These are phyloP conservation scores for Penicillium sp. DNA, from an alignment of 2,329 filamentous ascomycete genomes.

Conservation along the genomic window DNA sequence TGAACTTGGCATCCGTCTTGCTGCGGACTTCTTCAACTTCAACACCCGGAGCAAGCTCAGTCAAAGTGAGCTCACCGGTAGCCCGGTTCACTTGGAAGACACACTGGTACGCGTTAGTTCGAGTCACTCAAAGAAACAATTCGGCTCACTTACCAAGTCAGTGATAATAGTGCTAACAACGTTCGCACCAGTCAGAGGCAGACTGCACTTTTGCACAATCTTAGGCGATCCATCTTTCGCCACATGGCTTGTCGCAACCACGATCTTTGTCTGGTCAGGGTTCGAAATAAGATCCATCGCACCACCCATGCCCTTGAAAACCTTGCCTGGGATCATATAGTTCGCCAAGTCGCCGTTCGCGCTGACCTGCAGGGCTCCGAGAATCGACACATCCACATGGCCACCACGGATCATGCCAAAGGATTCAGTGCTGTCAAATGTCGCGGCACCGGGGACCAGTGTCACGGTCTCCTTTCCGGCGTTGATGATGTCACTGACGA, in stretches of 20 bases:
- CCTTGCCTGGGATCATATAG: slow-evolving; percentile 87
- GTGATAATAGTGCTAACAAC: slow-evolving; percentile 74
- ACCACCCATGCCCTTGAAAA: slow-evolving; percentile 82
- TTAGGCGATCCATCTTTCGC: slow-evolving; percentile 69
- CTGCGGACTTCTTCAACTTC: slow-evolving; percentile 66
- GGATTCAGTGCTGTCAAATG: slow-evolving; percentile 77
- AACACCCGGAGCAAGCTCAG: slow-evolving; percentile 69
- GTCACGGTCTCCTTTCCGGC: slow-evolving; percentile 88
- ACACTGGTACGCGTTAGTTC: slow-evolving; percentile 53
- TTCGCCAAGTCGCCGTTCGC: slow-evolving; percentile 79
- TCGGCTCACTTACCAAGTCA: slow-evolving; percentile 60
- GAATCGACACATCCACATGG: slow-evolving; percentile 79
- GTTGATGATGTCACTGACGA: slow-evolving; percentile 69
- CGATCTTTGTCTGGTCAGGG: slow-evolving; percentile 70
- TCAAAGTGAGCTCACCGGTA: slow-evolving; percentile 51
- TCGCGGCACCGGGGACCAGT: slow-evolving; percentile 71
- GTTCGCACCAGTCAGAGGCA: slow-evolving; percentile 66
- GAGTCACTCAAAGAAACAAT: no score
- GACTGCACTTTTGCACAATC: slow-evolving; percentile 62
- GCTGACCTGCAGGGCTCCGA: slow-evolving; percentile 78
- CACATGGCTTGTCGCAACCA: slow-evolving; percentile 69
- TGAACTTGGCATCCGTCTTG: slow-evolving; percentile 71
- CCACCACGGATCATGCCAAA: slow-evolving; percentile 87
- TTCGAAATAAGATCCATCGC: slow-evolving; percentile 74
- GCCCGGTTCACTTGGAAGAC: slow-evolving; percentile 72